A percentile compares a stretch with the other conserved stretches of the same genome.
Evolutionary conservation across 1,284 basidiomycete genomes (phyloP).

Genomic region (Earliella scabrosa): DNA sequence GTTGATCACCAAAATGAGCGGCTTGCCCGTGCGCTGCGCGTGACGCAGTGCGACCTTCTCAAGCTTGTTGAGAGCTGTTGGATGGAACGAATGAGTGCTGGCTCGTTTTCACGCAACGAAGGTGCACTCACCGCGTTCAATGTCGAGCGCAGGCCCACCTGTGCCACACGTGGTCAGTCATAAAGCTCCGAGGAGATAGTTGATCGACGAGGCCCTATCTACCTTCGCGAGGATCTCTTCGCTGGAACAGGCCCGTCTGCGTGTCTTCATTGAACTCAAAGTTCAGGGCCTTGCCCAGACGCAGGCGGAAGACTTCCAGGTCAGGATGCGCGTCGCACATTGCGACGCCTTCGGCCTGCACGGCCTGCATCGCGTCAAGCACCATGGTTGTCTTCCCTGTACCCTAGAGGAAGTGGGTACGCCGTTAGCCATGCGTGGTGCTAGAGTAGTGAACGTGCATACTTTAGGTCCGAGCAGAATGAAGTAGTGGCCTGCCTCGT

Average conservation of each 20-base stretch:
- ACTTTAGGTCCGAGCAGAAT: conserved; percentile 81
- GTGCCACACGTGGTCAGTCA: conserved; percentile 1
- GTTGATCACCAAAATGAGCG: conserved; percentile 80
- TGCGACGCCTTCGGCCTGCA: conserved; percentile 70
- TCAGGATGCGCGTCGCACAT: conserved; percentile 66
- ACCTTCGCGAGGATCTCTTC: conserved; percentile 84
- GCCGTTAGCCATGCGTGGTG: background rate
- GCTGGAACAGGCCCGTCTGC: conserved; percentile 78
- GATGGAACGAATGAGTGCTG: background rate
- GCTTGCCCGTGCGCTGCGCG: conserved; percentile 59
- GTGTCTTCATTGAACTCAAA: conserved; percentile 84
- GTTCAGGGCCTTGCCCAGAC: conserved; percentile 81
- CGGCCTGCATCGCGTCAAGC: conserved; percentile 76
- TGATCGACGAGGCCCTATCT: background rate
- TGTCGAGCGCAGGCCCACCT: conserved; percentile 81
- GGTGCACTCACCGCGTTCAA: conserved; percentile 67
- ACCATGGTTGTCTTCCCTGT: conserved; percentile 82
- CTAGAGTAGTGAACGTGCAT: background rate
- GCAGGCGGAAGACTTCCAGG: conserved; percentile 76
- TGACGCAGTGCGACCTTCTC: conserved; percentile 83
- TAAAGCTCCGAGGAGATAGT: background rate
- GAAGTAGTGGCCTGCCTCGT: conserved; percentile 75
- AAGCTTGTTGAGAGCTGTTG: conserved; percentile 75
- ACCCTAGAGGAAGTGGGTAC: conserved; percentile 39
- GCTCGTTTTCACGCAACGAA: too few species aligned